Evolutionary conservation across 306 rosid species (phyloP).

Genomic region (Quercus ilex): DNA sequence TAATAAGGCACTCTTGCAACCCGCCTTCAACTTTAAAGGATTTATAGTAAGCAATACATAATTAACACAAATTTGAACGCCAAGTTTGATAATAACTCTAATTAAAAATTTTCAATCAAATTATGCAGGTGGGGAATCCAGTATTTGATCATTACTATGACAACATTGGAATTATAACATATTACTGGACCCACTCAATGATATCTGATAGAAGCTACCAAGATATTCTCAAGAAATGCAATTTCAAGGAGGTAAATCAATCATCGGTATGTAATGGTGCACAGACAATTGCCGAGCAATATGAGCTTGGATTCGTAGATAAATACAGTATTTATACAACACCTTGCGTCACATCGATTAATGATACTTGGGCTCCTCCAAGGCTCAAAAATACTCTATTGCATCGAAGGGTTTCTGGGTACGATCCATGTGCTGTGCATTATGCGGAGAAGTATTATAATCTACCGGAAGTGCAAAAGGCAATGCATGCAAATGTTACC

Average conservation of each 20-base stretch:
- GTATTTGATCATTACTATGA: slow-evolving; percentile 63
- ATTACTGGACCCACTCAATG: slow-evolving; percentile 79
- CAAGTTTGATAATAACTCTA: background rate
- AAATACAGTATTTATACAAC: slow-evolving; percentile 77
- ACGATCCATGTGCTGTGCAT: slow-evolving; percentile 74
- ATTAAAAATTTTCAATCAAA: background rate
- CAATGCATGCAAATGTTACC: slow-evolving; percentile 78
- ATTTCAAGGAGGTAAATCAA: slow-evolving; percentile 40
- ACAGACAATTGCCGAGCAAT: slow-evolving; percentile 38
- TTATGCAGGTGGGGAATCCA: slow-evolving; percentile 72
- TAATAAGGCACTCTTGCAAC: slow-evolving; percentile 44
- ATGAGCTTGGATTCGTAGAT: slow-evolving; percentile 60
- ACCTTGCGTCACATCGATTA: slow-evolving; percentile 24
- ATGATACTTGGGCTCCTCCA: background rate
- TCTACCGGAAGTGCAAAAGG: slow-evolving; percentile 65
- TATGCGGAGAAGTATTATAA: slow-evolving; percentile 79
- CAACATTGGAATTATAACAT: slow-evolving; percentile 53
- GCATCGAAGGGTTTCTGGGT: slow-evolving; percentile 50
- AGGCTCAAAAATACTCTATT: slow-evolving; percentile 54
- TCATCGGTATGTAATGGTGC: slow-evolving; percentile 47
- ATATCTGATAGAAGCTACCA: slow-evolving; percentile 69
- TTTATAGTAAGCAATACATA: slow-evolving; percentile 47
- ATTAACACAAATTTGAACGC: no score
- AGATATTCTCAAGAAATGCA: slow-evolving; percentile 56
- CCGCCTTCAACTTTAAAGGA: slow-evolving; percentile 65